Evolutionary conservation across 371 early-diverging fungal species (phyloP), one percentile per base, ranked within the genome.

Genomic region (Mortierella sp.): DNA sequence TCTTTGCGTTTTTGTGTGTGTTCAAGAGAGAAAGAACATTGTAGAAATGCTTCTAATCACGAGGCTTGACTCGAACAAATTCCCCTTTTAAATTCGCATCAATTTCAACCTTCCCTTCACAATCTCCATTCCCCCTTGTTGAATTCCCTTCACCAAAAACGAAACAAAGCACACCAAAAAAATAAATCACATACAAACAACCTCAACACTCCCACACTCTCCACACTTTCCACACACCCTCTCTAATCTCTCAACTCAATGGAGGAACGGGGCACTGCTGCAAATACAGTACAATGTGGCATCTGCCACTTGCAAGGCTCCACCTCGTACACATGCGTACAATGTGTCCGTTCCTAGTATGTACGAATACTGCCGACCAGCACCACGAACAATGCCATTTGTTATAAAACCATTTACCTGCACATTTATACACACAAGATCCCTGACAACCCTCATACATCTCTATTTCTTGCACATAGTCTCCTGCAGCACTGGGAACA

Each of bases 401-500:
- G n/a, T 43, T 5, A 24, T 26, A 35, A 35, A 35, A 35, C 35
- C 35, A 47, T 5, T 39, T 26, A 5, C 57, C 16, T 32, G 30
- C 12, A 18, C 11, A 26, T 57, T 22, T 57, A 35, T 35, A 35
- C 35, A 35, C 35, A 35, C 45, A 16, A 4, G 12, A 16, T 45
- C 18, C 18, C 45, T 45, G 10, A 45, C 45, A 45, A 3, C 4
- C 45, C 16, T 58, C 28, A 58, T 18, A 58, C 28, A 58, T 24
- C 16, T 51, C 12, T 61, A 22, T n/a, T 18, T 24, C 24, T 22
- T 37, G 4, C 24, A 10, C 0, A 30, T 73, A 89, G 90, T 72
- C 71, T 88, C 45, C 71, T 75, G 10, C 76, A 83, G n/a, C 88
- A 89, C 65, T 72, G 76, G 52, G 81, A 73, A 32, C 84, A 86